phyloP scores from a whole-genome alignment of 2,329 filamentous ascomycete species.

The Fusarium sp. region DNA sequence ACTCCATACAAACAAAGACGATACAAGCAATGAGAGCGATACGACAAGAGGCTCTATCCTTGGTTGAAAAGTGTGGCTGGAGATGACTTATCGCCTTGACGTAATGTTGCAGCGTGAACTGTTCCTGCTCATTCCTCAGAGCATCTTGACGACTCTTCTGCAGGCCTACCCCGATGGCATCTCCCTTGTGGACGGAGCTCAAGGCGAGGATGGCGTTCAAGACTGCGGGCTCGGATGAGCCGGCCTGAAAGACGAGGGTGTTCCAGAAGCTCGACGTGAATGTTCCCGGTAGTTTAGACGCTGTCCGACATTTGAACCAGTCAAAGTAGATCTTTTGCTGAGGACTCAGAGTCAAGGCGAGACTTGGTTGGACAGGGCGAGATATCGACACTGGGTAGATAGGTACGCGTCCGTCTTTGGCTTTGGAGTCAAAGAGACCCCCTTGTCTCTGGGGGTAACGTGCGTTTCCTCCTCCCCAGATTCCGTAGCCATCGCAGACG shows the following conservation, averaged over 20 bases:
- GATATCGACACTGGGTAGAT: background rate
- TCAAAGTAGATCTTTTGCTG: constrained; percentile 32
- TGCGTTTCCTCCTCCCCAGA: constrained; percentile 28
- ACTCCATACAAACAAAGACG: constrained; percentile 33
- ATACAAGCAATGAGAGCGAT: constrained; percentile 49
- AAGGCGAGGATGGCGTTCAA: constrained; percentile 54
- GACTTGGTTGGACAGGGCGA: constrained; percentile 1
- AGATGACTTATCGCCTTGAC: constrained; percentile 51
- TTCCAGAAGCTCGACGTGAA: constrained; percentile 53
- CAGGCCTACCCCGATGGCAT: constrained; percentile 3
- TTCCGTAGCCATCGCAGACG: constrained; percentile 33
- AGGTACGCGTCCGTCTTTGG: background rate
- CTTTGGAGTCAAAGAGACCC: background rate
- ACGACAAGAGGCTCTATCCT: constrained; percentile 45
- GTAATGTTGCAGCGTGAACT: constrained; percentile 47
- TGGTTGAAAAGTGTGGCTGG: constrained; percentile 45
- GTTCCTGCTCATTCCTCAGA: constrained; percentile 24
- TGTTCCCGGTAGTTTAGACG: constrained; percentile 49
- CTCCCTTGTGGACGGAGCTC: constrained; percentile 47
- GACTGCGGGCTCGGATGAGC: constrained; percentile 50
- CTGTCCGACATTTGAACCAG: constrained; percentile 50
- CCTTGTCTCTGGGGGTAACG: background rate
- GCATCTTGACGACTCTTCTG: background rate
- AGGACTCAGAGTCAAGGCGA: constrained; percentile 1
- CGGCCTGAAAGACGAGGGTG: constrained; percentile 50